Conservation (phyloP, 148 eudicot species). For the Cornus florida region DNA sequence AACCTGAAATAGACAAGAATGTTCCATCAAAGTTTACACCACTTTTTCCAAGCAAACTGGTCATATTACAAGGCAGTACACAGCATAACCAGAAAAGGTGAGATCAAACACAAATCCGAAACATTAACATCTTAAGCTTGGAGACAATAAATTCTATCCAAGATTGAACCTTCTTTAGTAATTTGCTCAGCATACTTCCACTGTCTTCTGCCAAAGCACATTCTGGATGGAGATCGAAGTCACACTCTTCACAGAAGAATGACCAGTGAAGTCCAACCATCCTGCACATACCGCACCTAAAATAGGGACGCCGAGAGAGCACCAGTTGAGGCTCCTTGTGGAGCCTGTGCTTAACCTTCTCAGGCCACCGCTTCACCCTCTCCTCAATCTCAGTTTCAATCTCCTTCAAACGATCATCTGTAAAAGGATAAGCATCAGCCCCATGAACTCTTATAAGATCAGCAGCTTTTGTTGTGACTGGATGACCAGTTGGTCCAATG, state of each 20-base stretch:
- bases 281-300: background rate
- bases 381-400: slow-evolving; percentile 36
- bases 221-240: background rate
- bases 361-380: slow-evolving; percentile 29
- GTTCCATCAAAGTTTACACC: too few species aligned
- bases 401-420: slow-evolving; percentile 40
- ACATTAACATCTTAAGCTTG: background rate
- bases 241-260: background rate
- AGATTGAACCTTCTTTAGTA: background rate
- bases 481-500: slow-evolving; percentile 43
- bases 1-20: too few species aligned
- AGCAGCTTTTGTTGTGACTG: slow-evolving; percentile 43
- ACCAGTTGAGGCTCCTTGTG: slow-evolving; percentile 20
- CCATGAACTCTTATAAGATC: slow-evolving; percentile 40
- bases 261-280: slow-evolving; percentile 4
- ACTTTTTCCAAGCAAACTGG: too few species aligned
- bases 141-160: background rate
- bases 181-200: background rate
- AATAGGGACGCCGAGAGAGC: background rate
- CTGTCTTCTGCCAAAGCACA: background rate
- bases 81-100: background rate
- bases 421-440: slow-evolving; percentile 59
- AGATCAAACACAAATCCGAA: background rate
- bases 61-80: background rate
- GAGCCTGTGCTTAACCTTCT: slow-evolving; percentile 34